Conservation (phyloP, 371 early-diverging fungal genomes). For the Chytridiales sp. region DNA sequence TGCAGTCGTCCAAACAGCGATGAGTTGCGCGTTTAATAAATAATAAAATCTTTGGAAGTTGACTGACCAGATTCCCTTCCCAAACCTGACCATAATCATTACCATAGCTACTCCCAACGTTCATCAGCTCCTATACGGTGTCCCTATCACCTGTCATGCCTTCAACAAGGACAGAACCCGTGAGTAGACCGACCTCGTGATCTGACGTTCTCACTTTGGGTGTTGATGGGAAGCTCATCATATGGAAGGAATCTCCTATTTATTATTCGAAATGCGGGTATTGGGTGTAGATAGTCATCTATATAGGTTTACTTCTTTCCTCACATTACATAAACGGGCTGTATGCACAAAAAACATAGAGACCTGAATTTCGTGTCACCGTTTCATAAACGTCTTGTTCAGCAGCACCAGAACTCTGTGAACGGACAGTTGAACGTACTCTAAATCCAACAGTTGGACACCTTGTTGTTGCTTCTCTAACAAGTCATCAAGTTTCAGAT, state of each 20-base stretch:
- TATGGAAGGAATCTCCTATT: conserved; percentile 69
- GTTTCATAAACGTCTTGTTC: conserved; percentile 59
- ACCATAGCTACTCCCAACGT: conserved; percentile 58
- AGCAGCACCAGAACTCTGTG: conserved; percentile 49
- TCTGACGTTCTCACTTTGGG: conserved; percentile 78
- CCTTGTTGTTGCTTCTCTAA: conserved; percentile 94
- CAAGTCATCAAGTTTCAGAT: conserved; percentile 90
- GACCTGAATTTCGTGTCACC: conserved; percentile 1
- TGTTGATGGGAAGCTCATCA: conserved; percentile 88
- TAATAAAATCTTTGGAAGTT: too few relatives aligned
- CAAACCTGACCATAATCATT: not conserved
- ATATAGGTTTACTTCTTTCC: too few relatives aligned
- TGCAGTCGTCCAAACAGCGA: too few relatives aligned
- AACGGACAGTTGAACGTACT: conserved; percentile 86
- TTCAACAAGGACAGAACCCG: conserved; percentile 86
- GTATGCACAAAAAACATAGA: not conserved
- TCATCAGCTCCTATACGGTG: conserved; percentile 58
- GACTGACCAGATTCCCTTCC: conserved; percentile 9
- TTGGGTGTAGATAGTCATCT: too few relatives aligned
- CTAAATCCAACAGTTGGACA: conserved; percentile 81
- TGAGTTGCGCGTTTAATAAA: not conserved
- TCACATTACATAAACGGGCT: too few relatives aligned
- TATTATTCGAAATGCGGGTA: too few relatives aligned
- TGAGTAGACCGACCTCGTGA: conserved; percentile 62
- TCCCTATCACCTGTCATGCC: conserved; percentile 87